Conservation (phyloP, 306 rosid species). For the Castanea sativa region DNA sequence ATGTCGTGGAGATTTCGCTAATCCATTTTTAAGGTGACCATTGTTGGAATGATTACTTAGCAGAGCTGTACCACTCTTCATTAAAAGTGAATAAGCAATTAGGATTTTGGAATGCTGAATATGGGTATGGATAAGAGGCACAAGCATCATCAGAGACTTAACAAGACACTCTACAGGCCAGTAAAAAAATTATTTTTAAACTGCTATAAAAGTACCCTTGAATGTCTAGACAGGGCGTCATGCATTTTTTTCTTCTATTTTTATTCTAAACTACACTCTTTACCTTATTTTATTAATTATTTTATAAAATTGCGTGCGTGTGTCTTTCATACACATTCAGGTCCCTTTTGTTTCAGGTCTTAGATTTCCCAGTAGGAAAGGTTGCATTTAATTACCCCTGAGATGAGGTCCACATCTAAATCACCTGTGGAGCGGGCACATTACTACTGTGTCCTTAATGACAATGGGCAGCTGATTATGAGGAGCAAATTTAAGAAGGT, state of each 20-base stretch:
- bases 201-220: neutral
- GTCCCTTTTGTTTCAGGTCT: constrained; percentile 30
- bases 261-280: neutral
- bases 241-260: neutral
- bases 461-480: constrained; percentile 46
- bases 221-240: neutral
- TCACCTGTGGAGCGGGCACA: constrained; percentile 41
- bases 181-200: neutral
- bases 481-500: constrained; percentile 52
- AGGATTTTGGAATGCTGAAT: neutral
- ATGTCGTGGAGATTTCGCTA: neutral
- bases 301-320: too few relatives aligned
- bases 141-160: neutral
- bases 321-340: neutral
- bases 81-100: neutral
- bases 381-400: constrained; percentile 46
- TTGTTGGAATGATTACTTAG: neutral
- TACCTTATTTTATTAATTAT: neutral
- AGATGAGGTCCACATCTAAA: constrained; percentile 54
- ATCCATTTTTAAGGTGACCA: neutral
- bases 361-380: constrained; percentile 77
- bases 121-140: neutral
- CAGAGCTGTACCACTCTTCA: neutral
- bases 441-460: constrained; percentile 77
- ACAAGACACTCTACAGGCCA: neutral